Conservation (phyloP, 371 early-diverging fungal species). For the Mycotypha africana region DNA sequence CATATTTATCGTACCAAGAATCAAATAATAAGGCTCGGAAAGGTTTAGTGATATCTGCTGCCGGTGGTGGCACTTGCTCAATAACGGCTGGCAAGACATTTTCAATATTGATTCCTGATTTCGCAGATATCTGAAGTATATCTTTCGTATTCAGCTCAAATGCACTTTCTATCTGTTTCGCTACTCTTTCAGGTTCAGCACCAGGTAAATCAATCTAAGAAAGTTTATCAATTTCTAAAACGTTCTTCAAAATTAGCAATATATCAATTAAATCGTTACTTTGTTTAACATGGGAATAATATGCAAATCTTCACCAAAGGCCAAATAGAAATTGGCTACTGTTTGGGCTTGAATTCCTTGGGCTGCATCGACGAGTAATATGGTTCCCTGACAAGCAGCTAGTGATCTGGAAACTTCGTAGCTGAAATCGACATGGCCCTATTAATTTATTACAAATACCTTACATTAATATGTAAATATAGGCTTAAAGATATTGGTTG, state of each 20-base stretch:
- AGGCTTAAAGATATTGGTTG: no score
- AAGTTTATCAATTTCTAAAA: no score
- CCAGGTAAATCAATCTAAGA: constrained; percentile 81
- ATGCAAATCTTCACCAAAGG: constrained; percentile 80
- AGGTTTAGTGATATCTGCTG: constrained; percentile 55
- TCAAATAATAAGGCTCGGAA: constrained; percentile 90
- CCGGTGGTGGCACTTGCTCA: constrained; percentile 72
- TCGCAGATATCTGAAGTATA: constrained; percentile 76
- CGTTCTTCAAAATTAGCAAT: not conserved
- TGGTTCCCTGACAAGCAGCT: constrained; percentile 86
- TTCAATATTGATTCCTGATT: constrained; percentile 80
- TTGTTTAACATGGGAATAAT: constrained; percentile 95
- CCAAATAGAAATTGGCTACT: constrained; percentile 94
- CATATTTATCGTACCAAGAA: constrained; percentile 94
- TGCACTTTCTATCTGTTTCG: constrained; percentile 74
- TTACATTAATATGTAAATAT: no score
- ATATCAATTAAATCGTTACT: constrained; percentile 19
- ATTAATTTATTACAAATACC: not conserved
- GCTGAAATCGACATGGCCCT: constrained; percentile 81
- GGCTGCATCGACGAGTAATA: constrained; percentile 86
- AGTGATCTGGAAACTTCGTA: constrained; percentile 92
- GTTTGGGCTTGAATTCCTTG: constrained; percentile 95
- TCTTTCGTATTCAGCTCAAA: constrained; percentile 77
- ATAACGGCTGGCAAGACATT: constrained; percentile 73
- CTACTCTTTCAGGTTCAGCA: constrained; percentile 78